A percentile compares a stretch with the other conserved stretches of the same genome.
Evolutionary conservation across 306 rosid genomes (phyloP).

Genomic region (Gastrolobium bilobum): DNA sequence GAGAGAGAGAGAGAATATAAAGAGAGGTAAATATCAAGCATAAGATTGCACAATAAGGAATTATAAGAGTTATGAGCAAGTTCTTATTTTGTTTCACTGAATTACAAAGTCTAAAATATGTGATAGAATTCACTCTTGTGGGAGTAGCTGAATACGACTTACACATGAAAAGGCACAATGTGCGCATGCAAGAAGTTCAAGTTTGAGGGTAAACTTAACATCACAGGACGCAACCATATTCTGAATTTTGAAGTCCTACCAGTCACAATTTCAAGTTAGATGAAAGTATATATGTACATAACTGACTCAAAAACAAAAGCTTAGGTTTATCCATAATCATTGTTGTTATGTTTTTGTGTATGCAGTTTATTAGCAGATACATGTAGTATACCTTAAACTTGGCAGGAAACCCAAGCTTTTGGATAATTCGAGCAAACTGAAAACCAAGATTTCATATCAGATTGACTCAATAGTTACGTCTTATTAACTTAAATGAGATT

Average conservation of each 20-base stretch:
- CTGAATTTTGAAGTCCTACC: conserved; percentile 82
- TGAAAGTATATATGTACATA: no score
- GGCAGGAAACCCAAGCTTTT: conserved; percentile 72
- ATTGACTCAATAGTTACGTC: not conserved
- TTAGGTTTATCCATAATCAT: not conserved
- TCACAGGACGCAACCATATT: conserved; percentile 83
- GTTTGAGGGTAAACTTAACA: conserved; percentile 72
- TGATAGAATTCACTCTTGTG: not conserved
- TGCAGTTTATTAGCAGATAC: no score
- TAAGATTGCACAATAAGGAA: no score
- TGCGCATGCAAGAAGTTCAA: conserved; percentile 69
- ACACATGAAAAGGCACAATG: conserved; percentile 39
- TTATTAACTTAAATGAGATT: not conserved
- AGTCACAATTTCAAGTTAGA: no score
- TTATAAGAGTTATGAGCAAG: no score
- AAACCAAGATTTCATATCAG: conserved; percentile 47
- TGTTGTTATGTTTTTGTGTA: not conserved
- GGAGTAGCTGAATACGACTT: not conserved
- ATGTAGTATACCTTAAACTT: conserved; percentile 71
- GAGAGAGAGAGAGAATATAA: no score
- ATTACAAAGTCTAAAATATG: no score
- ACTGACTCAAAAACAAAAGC: no score
- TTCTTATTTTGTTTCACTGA: no score
- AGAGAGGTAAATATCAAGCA: no score
- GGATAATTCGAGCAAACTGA: conserved; percentile 83